Conservation (phyloP, 2,329 filamentous ascomycete species). For the Colletotrichum echinochloae region DNA sequence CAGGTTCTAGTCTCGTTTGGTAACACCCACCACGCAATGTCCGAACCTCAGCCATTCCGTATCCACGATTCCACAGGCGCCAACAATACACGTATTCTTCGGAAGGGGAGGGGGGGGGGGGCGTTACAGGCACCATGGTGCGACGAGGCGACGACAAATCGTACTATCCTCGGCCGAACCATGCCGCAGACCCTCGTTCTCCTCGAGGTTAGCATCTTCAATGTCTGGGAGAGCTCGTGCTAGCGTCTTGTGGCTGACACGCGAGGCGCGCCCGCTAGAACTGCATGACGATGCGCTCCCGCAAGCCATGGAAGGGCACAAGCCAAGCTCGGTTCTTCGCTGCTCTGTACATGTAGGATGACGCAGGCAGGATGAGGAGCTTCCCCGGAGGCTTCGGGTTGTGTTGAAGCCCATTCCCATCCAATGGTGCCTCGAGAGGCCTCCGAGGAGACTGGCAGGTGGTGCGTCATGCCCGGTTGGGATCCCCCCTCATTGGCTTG, state of each 20-base stretch:
- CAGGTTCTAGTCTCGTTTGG: background rate
- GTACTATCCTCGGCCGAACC: conserved; percentile 50
- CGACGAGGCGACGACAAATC: conserved; percentile 49
- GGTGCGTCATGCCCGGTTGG: background rate
- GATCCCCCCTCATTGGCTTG: background rate
- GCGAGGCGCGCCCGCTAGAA: conserved; percentile 43
- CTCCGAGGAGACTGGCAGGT: background rate
- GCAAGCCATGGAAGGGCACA: conserved; percentile 47
- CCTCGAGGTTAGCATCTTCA: conserved; percentile 46
- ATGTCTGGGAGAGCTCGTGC: background rate
- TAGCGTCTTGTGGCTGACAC: conserved; percentile 28
- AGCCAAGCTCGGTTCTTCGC: conserved; percentile 49
- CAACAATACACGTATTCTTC: conserved; percentile 49
- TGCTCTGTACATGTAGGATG: conserved; percentile 50
- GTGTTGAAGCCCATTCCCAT: conserved; percentile 39
- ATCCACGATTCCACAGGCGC: conserved; percentile 46
- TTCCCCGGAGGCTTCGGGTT: conserved; percentile 44
- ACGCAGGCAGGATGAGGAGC: conserved; percentile 44
- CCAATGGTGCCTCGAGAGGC: conserved; percentile 30
- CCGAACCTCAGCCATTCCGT: conserved; percentile 43
- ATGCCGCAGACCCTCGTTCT: conserved; percentile 48
- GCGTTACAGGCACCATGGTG: conserved; percentile 49
- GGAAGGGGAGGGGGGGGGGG: too few relatives aligned
- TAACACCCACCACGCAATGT: background rate
- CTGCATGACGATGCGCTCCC: conserved; percentile 50